phyloP scores from a whole-genome alignment of 1,284 basidiomycete species.

The Apiotrichum laibachii region DNA sequence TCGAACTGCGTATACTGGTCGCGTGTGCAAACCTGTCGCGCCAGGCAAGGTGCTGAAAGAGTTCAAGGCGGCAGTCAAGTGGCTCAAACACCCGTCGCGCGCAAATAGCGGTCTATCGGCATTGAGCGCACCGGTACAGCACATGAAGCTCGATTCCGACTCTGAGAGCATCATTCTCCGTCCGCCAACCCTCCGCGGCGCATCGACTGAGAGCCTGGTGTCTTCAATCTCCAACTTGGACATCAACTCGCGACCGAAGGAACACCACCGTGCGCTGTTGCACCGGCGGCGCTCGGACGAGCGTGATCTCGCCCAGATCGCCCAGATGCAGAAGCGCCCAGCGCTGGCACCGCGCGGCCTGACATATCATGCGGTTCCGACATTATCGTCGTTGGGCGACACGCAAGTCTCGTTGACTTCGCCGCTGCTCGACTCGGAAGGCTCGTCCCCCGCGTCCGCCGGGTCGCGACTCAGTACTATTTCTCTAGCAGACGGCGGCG shows the following conservation, averaged over 20 bases:
- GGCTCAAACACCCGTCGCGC: slow-evolving; percentile 21
- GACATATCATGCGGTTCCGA: slow-evolving; percentile 36
- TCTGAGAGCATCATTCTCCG: not conserved
- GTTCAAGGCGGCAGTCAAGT: slow-evolving; percentile 50
- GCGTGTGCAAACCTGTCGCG: slow-evolving; percentile 85
- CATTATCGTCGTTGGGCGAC: slow-evolving; percentile 3
- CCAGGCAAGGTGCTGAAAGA: slow-evolving; percentile 69
- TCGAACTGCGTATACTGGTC: slow-evolving; percentile 77
- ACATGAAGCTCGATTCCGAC: not conserved
- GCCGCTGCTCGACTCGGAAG: not conserved
- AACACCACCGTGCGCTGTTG: slow-evolving; percentile 21
- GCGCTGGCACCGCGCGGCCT: slow-evolving; percentile 41
- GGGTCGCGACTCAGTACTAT: slow-evolving; percentile 50
- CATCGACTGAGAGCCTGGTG: not conserved
- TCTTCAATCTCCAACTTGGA: slow-evolving; percentile 10
- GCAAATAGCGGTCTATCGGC: slow-evolving; percentile 23
- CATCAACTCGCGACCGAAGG: not conserved
- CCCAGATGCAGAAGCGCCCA: slow-evolving; percentile 27
- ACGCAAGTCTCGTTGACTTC: not conserved
- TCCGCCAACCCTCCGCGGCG: not conserved
- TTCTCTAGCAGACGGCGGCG: slow-evolving; percentile 54
- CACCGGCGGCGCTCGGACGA: slow-evolving; percentile 47
- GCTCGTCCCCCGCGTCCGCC: slow-evolving; percentile 34
- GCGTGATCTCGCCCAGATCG: slow-evolving; percentile 23
- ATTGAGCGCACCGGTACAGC: not conserved